Percentiles rank a stretch among this genome's conserved stretches.
phyloP scores from a whole-genome alignment of 2,329 filamentous ascomycete genomes.

The Podosphaera fusca region DNA sequence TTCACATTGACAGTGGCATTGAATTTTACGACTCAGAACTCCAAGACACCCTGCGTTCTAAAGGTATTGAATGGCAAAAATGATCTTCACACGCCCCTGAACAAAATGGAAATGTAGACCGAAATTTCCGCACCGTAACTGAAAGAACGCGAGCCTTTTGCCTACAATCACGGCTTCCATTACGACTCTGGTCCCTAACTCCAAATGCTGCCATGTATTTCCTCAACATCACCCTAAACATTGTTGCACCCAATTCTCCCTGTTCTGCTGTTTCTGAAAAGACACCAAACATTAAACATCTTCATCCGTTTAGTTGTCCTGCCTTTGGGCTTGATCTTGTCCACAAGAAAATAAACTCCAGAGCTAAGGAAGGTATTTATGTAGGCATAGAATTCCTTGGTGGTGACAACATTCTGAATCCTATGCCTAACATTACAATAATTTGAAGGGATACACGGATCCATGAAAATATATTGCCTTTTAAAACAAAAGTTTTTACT shows the following conservation, averaged over 20 bases:
- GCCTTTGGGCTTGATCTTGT: background rate
- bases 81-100: background rate
- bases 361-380: background rate
- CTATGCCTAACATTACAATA: background rate
- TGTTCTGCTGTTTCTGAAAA: background rate
- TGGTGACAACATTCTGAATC: background rate
- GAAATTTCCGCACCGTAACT: background rate
- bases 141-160: background rate
- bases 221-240: background rate
- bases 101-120: background rate
- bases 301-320: background rate
- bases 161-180: background rate
- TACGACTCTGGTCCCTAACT: background rate
- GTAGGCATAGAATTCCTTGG: background rate
- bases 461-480: background rate
- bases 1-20: background rate
- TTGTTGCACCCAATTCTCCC: background rate
- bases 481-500: background rate
- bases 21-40: background rate
- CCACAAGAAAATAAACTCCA: background rate
- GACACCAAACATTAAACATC: background rate
- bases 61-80: background rate
- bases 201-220: background rate
- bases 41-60: background rate
- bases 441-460: background rate